phyloP scores from a whole-genome alignment of 78 protist genomes.

The Salpingoeca rosetta region DNA sequence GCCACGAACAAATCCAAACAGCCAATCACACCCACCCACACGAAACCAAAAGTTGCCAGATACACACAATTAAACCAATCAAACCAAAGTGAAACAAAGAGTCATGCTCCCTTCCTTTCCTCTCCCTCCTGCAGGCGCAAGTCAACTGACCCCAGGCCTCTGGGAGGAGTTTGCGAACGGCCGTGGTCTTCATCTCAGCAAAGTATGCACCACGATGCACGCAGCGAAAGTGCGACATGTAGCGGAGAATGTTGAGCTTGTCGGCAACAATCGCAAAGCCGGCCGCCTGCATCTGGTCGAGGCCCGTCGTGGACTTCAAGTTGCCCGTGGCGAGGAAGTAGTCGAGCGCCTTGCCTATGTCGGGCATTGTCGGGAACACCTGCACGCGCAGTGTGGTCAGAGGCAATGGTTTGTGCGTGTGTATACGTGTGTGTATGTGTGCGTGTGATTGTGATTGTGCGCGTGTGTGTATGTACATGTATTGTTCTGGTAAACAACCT shows the following conservation, averaged over 20 bases:
- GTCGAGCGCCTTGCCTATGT: conserved; percentile 29
- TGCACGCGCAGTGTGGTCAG: neutral
- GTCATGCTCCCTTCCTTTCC: neutral
- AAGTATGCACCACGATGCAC: conserved; percentile 82
- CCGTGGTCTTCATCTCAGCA: conserved; percentile 83
- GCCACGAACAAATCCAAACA: too few relatives aligned
- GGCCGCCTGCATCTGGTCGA: conserved; percentile 76
- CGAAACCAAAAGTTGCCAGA: too few relatives aligned
- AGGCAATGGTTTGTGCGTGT: neutral
- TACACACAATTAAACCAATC: neutral
- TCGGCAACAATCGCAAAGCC: conserved; percentile 83
- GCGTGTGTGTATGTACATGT: neutral
- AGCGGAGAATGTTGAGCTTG: conserved; percentile 81
- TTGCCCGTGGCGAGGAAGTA: conserved; percentile 85
- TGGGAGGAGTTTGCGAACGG: conserved; percentile 88
- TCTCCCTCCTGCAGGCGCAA: neutral
- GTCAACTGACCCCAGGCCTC: conserved; percentile 94
- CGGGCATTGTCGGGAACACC: neutral
- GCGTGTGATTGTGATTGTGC: too few relatives aligned
- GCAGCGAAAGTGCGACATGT: conserved; percentile 75
- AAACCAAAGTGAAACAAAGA: neutral
- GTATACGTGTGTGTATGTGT: too few relatives aligned
- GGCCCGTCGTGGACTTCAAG: conserved; percentile 56
- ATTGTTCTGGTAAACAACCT: neutral
- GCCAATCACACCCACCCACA: too few relatives aligned